phyloP scores from a whole-genome alignment of 768 basidiomycete genomes.

The Podaxis sp. region DNA sequence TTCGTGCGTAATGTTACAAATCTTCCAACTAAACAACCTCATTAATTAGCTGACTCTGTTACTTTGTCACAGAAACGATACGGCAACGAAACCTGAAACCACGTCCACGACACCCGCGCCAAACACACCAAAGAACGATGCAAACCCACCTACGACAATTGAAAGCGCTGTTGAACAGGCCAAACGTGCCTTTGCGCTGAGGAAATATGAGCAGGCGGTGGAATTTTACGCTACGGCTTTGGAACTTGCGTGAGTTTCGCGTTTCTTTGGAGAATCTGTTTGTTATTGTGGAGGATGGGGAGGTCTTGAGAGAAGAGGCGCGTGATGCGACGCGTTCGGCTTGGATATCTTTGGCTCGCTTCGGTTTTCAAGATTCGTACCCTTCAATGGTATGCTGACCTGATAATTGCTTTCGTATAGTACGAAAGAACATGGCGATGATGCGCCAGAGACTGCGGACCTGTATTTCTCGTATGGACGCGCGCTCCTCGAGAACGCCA shows the following conservation, averaged over 20 bases:
- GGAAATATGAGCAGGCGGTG: slow-evolving; percentile 82
- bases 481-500: slow-evolving; percentile 90
- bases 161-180: slow-evolving; percentile 72
- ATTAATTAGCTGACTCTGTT: neutral
- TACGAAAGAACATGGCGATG: slow-evolving; percentile 72
- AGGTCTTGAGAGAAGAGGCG: slow-evolving; percentile 3
- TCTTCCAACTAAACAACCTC: neutral
- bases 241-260: slow-evolving; percentile 70
- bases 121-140: slow-evolving; percentile 24
- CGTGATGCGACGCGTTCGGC: slow-evolving; percentile 19
- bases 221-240: slow-evolving; percentile 83
- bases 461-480: slow-evolving; percentile 90
- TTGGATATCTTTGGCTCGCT: slow-evolving; percentile 8
- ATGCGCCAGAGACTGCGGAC: slow-evolving; percentile 83
- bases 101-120: slow-evolving; percentile 19
- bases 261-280: slow-evolving; percentile 16
- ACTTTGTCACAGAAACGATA: slow-evolving; percentile 5
- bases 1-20: slow-evolving; percentile 22
- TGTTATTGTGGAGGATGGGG: neutral
- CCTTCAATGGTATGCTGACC: slow-evolving; percentile 9
- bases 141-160: slow-evolving; percentile 29
- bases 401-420: slow-evolving; percentile 33
- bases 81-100: slow-evolving; percentile 7
- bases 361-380: slow-evolving; percentile 6
- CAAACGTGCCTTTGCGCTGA: slow-evolving; percentile 85